Evolutionary conservation across 768 basidiomycete genomes (phyloP), one percentile per base, ranked within the genome.

Genomic region (Symmetrospora coprosmae): DNA sequence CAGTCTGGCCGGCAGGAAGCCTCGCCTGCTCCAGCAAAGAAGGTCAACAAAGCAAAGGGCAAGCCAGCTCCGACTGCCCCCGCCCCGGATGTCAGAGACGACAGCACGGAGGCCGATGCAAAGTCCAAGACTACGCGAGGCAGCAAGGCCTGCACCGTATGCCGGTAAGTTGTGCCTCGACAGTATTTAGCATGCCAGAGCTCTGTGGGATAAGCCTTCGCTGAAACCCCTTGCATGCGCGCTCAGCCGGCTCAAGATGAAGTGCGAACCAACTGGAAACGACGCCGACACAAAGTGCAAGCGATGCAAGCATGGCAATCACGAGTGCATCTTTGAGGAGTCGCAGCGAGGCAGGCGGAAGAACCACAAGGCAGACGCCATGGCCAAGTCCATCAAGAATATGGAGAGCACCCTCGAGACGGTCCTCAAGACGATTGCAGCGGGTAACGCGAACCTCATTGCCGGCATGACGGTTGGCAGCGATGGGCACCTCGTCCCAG

Each of bases 311-410:
- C 59, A 68, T 23, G 69, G 70, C 1, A 67, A 67, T 2, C 71
- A 91, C 68, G 87, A 92, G 66, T 99, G 94, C 69, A 80, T 94
- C 41, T 97, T 99, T 65, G 90, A 97, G 74, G 92, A 96, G 71
- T 88, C 86, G 1, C 91, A 96, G 71, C 80, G 94, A 47, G 94
- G 94, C 39, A 92, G 53, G 19, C 34, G 68, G 23, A 62, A 53
- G n/a, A 65, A 66, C 41, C 63, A 64, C 40, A 69, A 69, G 46
- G 64, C 66, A 1, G 68, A 69, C 28, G 62, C 61, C 9, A 69
- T 69, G 68, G 68, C 70, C 34, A 67, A 64, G 64, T 87, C 86
- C 2, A 75, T 91, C 50, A 80, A 83, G 56, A 90, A 89, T 73
- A 89, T 91, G 87, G 88, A 91, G 71, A 79, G 81, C 35, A 90